Conservation (phyloP, 1,139 yeast species). For the Pneumocystis jirovecii region DNA sequence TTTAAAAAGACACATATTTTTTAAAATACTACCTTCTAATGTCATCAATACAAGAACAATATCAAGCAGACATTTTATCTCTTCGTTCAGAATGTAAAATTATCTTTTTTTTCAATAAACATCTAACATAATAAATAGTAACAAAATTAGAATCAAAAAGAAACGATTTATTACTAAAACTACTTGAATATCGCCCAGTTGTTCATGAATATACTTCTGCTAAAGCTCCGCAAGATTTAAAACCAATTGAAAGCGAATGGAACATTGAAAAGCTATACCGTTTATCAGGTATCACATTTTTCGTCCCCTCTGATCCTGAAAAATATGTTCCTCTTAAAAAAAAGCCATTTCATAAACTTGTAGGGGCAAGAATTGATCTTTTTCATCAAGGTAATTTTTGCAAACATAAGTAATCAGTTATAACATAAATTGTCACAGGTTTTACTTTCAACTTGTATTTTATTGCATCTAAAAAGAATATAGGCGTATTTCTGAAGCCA, state of each 20-base stretch:
- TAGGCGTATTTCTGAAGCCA: background rate
- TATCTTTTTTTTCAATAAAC: background rate
- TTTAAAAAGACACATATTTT: background rate
- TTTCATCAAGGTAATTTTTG: background rate
- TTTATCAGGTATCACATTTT: background rate
- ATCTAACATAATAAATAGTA: background rate
- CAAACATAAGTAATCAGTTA: background rate
- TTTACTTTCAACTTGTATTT: background rate
- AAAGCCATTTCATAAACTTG: background rate
- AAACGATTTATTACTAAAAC: background rate
- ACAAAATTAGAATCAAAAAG: background rate
- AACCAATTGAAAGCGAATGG: background rate
- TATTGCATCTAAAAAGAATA: background rate
- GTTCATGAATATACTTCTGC: background rate
- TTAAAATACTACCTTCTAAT: background rate
- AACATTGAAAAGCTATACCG: background rate
- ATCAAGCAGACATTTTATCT: background rate
- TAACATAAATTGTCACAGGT: background rate
- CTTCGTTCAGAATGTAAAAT: background rate
- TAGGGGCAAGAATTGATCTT: background rate
- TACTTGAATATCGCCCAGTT: background rate
- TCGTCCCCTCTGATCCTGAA: background rate
- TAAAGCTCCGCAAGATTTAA: background rate
- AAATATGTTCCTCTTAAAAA: background rate
- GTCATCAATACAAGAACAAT: background rate